Conservation (phyloP, 2,329 filamentous ascomycete genomes). For the Penicillium glabrum region DNA sequence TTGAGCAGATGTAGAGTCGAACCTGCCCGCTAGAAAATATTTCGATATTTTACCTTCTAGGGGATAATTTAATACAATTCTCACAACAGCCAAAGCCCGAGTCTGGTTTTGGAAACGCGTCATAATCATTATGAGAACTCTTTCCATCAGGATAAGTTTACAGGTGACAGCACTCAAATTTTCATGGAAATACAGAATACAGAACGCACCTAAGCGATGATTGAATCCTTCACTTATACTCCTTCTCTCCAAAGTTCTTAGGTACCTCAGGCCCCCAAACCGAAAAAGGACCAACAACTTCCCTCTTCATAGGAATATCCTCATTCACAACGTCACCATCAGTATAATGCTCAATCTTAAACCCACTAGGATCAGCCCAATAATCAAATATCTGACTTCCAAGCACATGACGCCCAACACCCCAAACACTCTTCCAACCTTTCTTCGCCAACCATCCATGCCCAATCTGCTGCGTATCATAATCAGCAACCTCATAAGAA, state of each 20-base stretch:
- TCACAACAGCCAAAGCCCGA: no score
- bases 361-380: slow-evolving; percentile 5
- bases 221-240: no score
- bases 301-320: not conserved
- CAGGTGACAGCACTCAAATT: no score
- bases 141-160: no score
- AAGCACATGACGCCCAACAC: slow-evolving; percentile 9
- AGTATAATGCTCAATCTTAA: slow-evolving; percentile 11
- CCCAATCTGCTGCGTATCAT: slow-evolving; percentile 7
- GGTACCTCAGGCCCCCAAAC: slow-evolving; percentile 9
- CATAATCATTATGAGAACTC: no score
- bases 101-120: no score
- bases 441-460: slow-evolving; percentile 4
- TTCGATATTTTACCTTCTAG: no score
- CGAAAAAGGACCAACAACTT: slow-evolving; percentile 2
- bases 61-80: no score
- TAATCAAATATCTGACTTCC: slow-evolving; percentile 15
- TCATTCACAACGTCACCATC: slow-evolving; percentile 11
- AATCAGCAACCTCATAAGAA: slow-evolving; percentile 7
- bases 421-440: slow-evolving; percentile 6
- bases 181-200: no score
- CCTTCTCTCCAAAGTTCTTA: slow-evolving; percentile 1
- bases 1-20: no score
- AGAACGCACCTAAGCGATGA: no score
- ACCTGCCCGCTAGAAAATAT: no score